Base-by-base conservation (phyloP, 1,284 basidiomycete species). In the Trichosporon asahii region DNA sequence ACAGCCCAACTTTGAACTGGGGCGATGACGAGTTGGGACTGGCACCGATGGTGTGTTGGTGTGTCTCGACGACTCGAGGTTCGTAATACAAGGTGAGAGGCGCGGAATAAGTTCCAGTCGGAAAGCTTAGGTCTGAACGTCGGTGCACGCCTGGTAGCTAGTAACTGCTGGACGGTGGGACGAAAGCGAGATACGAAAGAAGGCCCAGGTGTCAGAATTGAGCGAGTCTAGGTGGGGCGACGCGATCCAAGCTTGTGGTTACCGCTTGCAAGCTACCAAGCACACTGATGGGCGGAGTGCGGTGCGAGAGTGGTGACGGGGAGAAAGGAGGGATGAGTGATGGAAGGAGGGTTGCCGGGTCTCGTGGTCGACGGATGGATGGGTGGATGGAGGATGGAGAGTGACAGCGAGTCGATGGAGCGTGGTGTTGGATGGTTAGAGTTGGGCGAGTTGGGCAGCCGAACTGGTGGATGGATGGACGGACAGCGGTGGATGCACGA, bases 331-430 rank as follows among this genome's bases (percentile, higher is more conserved):
- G 53, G 53, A 15, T 57, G 53, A 1, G 53, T 15, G 23, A 27
- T n/a, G 18, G 23, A 57, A 57, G 53, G 53, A 57, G 11, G 53
- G 53, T 25, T 15, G 49, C 6, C 21, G 49, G 49, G 49, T 25
- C 49, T 55, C 49, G 35, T 25, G 12, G 27, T 27, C 12, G 53
- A 15, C 3, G 53, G 53, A 25, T 57, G 53, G 57, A n/a, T 60
- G 57, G 57, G 18, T 61, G 57, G 57, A 61, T 61, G 57, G 57
- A 53, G 49, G 49, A 53, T 53, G 23, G 49, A 23, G 49, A 53
- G 49, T 53, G 49, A 53, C n/a, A 53, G 49, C 49, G 49, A 53
- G 49, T 53, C 49, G 49, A 53, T 53, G 49, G 49, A 53, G 49
- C 49, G 49, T 53, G 49, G 49, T 53, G 49, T 21, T 46, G 49